phyloP scores from a whole-genome alignment of 2,329 filamentous ascomycete genomes.

The Aspergillus thermomutatus region DNA sequence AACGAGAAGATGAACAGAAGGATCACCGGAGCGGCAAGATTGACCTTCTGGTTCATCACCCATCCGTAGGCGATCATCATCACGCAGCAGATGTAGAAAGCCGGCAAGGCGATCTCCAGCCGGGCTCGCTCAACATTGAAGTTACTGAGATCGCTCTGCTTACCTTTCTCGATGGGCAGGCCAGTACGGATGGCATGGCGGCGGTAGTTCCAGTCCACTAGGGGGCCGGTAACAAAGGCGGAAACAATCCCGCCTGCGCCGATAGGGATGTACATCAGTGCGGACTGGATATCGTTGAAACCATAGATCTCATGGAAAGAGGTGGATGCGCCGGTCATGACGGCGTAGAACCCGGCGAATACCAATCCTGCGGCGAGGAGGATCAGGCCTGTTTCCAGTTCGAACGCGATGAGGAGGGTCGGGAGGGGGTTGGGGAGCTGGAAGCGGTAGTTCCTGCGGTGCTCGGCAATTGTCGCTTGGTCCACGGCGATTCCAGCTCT shows the following conservation, averaged over 20 bases:
- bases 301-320: slow-evolving; percentile 46
- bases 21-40: slow-evolving; percentile 32
- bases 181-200: slow-evolving; percentile 61
- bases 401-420: slow-evolving; percentile 33
- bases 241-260: slow-evolving; percentile 19
- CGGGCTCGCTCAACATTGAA: slow-evolving; percentile 47
- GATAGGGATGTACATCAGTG: slow-evolving; percentile 33
- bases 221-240: slow-evolving; percentile 46
- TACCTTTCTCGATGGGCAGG: slow-evolving; percentile 56
- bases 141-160: slow-evolving; percentile 27
- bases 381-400: slow-evolving; percentile 36
- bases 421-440: slow-evolving; percentile 37
- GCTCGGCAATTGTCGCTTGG: slow-evolving; percentile 1
- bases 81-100: slow-evolving; percentile 25
- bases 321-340: slow-evolving; percentile 46
- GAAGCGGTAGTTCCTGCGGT: slow-evolving; percentile 17
- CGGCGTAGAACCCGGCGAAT: slow-evolving; percentile 49
- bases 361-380: slow-evolving; percentile 40
- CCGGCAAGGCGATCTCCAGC: slow-evolving; percentile 32
- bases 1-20: slow-evolving; percentile 34
- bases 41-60: slow-evolving; percentile 28
- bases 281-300: slow-evolving; percentile 48
- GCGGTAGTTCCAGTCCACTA: slow-evolving; percentile 71
- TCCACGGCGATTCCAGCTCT: slow-evolving; percentile 7
- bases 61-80: slow-evolving; percentile 35